These are phyloP conservation scores for Starmera amethionina DNA, from an alignment of 805 yeast species.

Conservation along the genomic window DNA sequence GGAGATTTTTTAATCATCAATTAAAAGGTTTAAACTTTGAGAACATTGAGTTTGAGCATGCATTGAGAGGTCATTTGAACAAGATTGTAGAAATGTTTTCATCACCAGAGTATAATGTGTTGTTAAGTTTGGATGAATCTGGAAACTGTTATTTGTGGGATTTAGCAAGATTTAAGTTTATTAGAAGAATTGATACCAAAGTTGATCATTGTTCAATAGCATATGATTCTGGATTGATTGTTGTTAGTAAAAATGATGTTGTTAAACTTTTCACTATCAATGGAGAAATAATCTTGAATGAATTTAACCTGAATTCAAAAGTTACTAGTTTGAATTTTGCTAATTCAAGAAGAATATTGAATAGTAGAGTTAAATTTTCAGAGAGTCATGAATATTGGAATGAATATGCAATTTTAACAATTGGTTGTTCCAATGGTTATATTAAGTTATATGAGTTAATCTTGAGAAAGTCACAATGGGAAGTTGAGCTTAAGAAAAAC, in stretches of 20 bases:
- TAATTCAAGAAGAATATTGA: slow-evolving; percentile 16
- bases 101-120: slow-evolving; percentile 42
- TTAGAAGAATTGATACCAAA: slow-evolving; percentile 26
- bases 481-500: slow-evolving; percentile 10
- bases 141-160: slow-evolving; percentile 65
- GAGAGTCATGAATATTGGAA: slow-evolving; percentile 30
- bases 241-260: slow-evolving; percentile 17
- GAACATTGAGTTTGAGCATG: slow-evolving; percentile 29
- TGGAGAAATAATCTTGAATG: slow-evolving; percentile 32
- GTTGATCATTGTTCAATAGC: slow-evolving; percentile 34
- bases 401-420: slow-evolving; percentile 23
- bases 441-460: slow-evolving; percentile 24
- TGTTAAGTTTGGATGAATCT: slow-evolving; percentile 41
- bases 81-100: slow-evolving; percentile 36
- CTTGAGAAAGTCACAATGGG: slow-evolving; percentile 14
- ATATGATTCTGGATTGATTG: slow-evolving; percentile 45
- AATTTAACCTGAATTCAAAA: slow-evolving; percentile 10
- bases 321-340: slow-evolving; percentile 21
- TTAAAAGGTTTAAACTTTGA: slow-evolving; percentile 12
- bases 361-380: slow-evolving; percentile 14
- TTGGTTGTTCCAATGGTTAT: slow-evolving; percentile 26
- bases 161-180: slow-evolving; percentile 37
- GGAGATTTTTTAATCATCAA: slow-evolving; percentile 26
- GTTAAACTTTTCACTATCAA: slow-evolving; percentile 40
- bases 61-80: slow-evolving; percentile 49